Base-by-base conservation (phyloP, 805 yeast species). In the Suhomyces vadensis region DNA sequence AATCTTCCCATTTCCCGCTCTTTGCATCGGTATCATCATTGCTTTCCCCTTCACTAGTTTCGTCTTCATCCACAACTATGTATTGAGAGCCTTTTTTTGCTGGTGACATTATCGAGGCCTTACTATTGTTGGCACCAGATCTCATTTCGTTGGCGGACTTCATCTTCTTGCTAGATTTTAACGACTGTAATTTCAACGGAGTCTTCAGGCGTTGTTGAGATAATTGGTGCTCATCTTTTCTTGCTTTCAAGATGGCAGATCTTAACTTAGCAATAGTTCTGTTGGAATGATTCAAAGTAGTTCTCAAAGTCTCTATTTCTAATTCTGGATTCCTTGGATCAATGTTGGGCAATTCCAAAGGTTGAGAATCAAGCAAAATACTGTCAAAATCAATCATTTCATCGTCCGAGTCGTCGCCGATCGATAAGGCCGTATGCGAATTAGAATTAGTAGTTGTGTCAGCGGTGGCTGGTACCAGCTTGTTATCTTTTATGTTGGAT, bases 201-300 rank as follows among this genome's bases (percentile, higher is more conserved):
- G 53, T 50, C 35, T 38, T 47, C 29, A 46, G 47, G 6, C 31
- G 48, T 44, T 26, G 57, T 54, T 42, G 53, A 14, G 46, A 45
- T 6, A 31, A 48, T 43, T 24, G 56, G 54, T 42, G 52, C 41
- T 71, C 71, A 36, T 75, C 76, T 8, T 62, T 55, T 50, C 67
- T 74, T 39, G 66, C 61, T 56, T 77, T 79, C 47, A 77, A 57
- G 7, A 79, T 55, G 2, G 74, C 68, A 16, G 71, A 65, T 58
- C 85, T 76, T 49, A 85, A 69, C 53, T 76, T 82, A n/a, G 79
- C 65, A 38, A 86, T 81, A 2, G 81, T 76, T 48, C 75, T 72
- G 53, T 83, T 79, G 4, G 91, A 85, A 61, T 77, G 87, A 13
- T 73, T 71, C 52, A 87, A 70, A 19, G 86, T 82, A 0, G 85